Base-by-base conservation (phyloP, 805 yeast species). In the Teunomyces aglyptinius region DNA sequence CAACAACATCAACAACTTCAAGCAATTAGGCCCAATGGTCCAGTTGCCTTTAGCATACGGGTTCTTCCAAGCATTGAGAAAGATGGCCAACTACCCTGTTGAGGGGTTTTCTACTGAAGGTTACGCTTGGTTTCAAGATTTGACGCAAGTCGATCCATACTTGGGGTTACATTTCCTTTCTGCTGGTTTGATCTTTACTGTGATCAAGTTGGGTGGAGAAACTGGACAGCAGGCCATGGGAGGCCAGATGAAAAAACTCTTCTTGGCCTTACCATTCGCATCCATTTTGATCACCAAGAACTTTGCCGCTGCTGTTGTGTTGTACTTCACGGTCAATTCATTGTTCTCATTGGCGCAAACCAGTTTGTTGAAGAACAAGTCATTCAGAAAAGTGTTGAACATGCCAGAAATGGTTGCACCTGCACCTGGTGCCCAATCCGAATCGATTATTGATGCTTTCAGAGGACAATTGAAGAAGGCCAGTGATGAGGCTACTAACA, bases 221-320 rank as follows among this genome's bases (percentile, higher is more conserved):
- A 86, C 94, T 10, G 97, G 96, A 43, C 51, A 47, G 15, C 81
- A 77, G 44, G 77, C 75, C 44, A 74, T 86, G 68, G 71, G 80
- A 49, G 86, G 89, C 1, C 76, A 76, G 35, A 59, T 74, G 63
- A 81, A 80, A 67, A 85, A 82, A 57, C 64, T 86, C 18, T 78
- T 92, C 72, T 81, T 85, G 33, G 73, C 78, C 36, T 65, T 89
- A 57, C 98, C 98, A 12, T 75, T 90, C 53, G 70, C 85, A 26
- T 89, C 97, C 3, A 84, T 92, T 50, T 82, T 91, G n/a, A 81
- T 92, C 55, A 92, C 97, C 3, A 87, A 86, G 86, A 78, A 83
- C 44, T 77, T 92, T 59, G 85, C 96, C 1, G 80, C 96, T 1
- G 96, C 87, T 32, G 89, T 90, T 29, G 84, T 91, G 52, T 73